phyloP scores from a whole-genome alignment of 78 protist genomes.

The Blattamonas nauphoetae region DNA sequence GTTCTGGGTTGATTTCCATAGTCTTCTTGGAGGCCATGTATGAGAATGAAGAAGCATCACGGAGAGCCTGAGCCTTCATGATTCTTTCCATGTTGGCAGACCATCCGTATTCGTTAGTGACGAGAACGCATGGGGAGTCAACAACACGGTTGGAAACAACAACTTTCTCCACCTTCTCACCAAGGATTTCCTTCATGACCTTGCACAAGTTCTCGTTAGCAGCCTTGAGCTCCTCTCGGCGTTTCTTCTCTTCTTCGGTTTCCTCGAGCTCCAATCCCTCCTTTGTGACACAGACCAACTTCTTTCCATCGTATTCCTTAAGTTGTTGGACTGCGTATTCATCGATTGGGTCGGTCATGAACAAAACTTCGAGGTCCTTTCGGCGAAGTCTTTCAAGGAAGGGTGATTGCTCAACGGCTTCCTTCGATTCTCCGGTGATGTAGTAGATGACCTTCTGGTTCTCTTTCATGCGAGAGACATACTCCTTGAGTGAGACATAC shows the following conservation, averaged over 20 bases:
- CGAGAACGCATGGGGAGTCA: too few relatives aligned
- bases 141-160: too few relatives aligned
- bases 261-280: constrained; percentile 87
- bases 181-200: too few relatives aligned
- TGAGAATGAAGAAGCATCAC: too few relatives aligned
- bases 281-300: constrained; percentile 92
- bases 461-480: constrained; percentile 65
- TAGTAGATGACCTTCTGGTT: constrained; percentile 64
- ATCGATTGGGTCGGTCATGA: neutral
- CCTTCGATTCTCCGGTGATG: constrained; percentile 42
- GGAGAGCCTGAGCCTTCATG: constrained; percentile 98
- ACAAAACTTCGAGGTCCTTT: neutral
- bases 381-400: neutral
- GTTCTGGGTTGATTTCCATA: constrained; percentile 91
- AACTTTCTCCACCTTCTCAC: too few relatives aligned
- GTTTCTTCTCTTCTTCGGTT: too few relatives aligned
- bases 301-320: constrained; percentile 52
- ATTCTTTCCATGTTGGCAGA: too few relatives aligned
- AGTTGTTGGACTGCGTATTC: neutral
- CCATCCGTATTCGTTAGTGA: too few relatives aligned
- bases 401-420: neutral
- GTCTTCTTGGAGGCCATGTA: constrained; percentile 93
- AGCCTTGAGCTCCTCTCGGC: constrained; percentile 74
- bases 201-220: constrained; percentile 78
- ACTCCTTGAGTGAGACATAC: constrained; percentile 48